Percentiles rank a stretch among this genome's conserved stretches.
phyloP scores from a whole-genome alignment of 805 yeast species.

The Dipodascus albidus region DNA sequence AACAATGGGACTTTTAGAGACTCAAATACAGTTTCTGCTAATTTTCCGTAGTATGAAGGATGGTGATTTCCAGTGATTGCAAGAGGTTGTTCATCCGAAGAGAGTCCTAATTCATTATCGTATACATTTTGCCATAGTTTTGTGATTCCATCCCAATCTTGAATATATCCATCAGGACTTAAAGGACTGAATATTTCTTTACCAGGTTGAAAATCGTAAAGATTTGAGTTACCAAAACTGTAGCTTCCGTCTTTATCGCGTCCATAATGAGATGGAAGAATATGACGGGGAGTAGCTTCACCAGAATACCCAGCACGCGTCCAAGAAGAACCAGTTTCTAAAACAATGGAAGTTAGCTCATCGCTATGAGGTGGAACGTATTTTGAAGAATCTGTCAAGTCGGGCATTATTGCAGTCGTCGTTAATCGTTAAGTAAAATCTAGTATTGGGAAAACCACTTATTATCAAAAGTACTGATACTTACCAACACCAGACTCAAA shows the following conservation, averaged over 20 bases:
- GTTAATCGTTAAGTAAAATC: background rate
- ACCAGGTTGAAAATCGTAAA: conserved; percentile 27
- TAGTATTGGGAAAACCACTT: too few species aligned
- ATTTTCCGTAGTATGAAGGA: conserved; percentile 40
- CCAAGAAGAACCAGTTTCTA: conserved; percentile 80
- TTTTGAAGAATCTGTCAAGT: background rate
- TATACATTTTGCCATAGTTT: conserved; percentile 41
- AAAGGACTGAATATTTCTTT: conserved; percentile 25
- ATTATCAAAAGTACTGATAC: background rate
- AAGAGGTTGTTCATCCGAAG: conserved; percentile 54
- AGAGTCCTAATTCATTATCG: conserved; percentile 19
- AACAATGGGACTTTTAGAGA: conserved; percentile 64
- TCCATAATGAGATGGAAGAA: conserved; percentile 63
- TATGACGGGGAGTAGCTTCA: conserved; percentile 71
- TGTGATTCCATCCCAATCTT: conserved; percentile 31
- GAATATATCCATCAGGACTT: conserved; percentile 4
- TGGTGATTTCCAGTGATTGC: conserved; percentile 53
- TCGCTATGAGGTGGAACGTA: conserved; percentile 28
- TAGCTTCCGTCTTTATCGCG: conserved; percentile 16
- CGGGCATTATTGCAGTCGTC: background rate
- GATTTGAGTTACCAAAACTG: conserved; percentile 30
- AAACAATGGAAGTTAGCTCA: conserved; percentile 82
- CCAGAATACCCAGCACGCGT: conserved; percentile 91
- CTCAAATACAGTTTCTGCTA: conserved; percentile 67
- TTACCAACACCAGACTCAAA: background rate